Base-by-base conservation (phyloP, 225 moss, liverwort and hornwort species). In the Sphagnum contortum region DNA sequence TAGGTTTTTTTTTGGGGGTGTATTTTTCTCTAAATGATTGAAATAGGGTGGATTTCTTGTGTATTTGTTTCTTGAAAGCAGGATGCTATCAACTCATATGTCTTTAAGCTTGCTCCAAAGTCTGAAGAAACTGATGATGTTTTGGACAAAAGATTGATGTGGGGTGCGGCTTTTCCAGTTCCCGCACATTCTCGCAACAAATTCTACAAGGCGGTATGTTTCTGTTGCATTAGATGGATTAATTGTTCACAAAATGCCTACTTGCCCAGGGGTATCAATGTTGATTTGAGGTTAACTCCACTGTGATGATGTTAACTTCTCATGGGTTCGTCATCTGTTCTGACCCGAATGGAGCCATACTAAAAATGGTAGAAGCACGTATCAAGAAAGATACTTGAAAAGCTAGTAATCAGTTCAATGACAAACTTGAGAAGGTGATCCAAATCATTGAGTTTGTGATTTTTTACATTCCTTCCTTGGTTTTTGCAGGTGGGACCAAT, bases 81-180 rank as follows among this genome's bases (percentile, higher is more conserved):
- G 92, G 84, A 92, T 72, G 84, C 95, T 62, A 64, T 95, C 65
- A 95, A 95, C 64, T 83, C 95, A 8, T 95, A 92, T 57, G 86
- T 87, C 56, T 87, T 95, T 9, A 89, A 78, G 68, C 74, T 86
- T n/a, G 65, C 88, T 6, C 74, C 90, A 9, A 83, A 66, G 47
- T 69, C 70, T 50, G 66, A 73, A 5, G 74, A 77, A 71, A 75
- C 73, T 48, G 78, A 75, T 57, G 8, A 65, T 44, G 68, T 84
- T 5, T 70, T 77, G 69, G 68, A 81, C 13, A 82, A 80, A 29
- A 29, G 29, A 53, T 56, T 84, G 47, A 76, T 90, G 49, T 95
- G 95, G 95, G 92, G 79, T 65, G 83, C 86, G 73, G 91, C 95
- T 47, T 95, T 95, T 74, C 92, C 95, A 69, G 92, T 90, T 66